phyloP scores from a whole-genome alignment of 2,329 filamentous ascomycete species.

The Paecilomyces fulvus region DNA sequence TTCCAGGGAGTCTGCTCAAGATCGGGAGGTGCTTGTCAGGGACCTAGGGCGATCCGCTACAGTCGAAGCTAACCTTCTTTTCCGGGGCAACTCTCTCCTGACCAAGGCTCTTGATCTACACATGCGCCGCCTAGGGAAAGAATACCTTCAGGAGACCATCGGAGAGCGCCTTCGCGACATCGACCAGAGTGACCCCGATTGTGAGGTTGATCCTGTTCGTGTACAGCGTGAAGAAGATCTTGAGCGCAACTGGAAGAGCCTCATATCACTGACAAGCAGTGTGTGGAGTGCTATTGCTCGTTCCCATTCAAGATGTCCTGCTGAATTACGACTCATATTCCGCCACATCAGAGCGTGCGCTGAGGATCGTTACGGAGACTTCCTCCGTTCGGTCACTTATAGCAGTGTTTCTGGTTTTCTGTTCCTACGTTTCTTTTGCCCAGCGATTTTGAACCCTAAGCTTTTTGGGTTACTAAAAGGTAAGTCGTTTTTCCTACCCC shows the following conservation, averaged over 20 bases:
- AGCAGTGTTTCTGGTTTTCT: constrained; percentile 93
- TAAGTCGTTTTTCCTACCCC: constrained; percentile 18
- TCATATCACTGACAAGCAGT: constrained; percentile 68
- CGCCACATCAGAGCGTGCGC: constrained; percentile 88
- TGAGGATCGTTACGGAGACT: constrained; percentile 90
- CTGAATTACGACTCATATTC: constrained; percentile 75
- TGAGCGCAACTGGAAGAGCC: constrained; percentile 70
- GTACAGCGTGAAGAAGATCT: constrained; percentile 61
- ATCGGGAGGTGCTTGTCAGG: constrained; percentile 52
- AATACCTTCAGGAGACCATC: constrained; percentile 82
- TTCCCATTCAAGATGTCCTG: constrained; percentile 66
- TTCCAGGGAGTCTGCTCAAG: constrained; percentile 46
- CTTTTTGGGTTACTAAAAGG: constrained; percentile 76
- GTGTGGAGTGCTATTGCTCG: constrained; percentile 76
- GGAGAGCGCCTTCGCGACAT: constrained; percentile 82
- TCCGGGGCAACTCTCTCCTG: constrained; percentile 86
- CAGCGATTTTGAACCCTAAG: constrained; percentile 91
- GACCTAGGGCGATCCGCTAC: constrained; percentile 58
- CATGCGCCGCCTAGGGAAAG: constrained; percentile 88
- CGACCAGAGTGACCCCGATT: constrained; percentile 81
- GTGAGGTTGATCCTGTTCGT: constrained; percentile 87
- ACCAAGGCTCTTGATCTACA: constrained; percentile 92
- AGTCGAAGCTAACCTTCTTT: constrained; percentile 83
- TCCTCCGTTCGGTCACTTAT: constrained; percentile 78
- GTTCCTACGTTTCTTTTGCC: constrained; percentile 91